A percentile compares a stretch with the other conserved stretches of the same genome.
Conservation (phyloP, 257 asterid species). For the Penstemon davidsonii region DNA sequence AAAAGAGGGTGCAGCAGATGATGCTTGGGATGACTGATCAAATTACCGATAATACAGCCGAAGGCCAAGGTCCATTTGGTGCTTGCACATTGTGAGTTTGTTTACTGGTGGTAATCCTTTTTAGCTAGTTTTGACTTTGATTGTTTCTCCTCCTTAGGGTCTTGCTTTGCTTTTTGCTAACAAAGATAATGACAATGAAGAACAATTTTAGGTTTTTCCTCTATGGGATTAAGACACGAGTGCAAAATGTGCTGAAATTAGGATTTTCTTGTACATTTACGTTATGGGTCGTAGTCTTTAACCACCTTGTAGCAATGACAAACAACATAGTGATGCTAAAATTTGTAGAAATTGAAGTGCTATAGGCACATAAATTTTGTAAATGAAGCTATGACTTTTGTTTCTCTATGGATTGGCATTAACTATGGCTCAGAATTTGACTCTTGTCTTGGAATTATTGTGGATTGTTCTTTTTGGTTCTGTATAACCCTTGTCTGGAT, state of each 20-base stretch:
- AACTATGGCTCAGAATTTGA: background rate
- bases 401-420: background rate
- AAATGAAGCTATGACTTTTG: background rate
- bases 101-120: slow-evolving; percentile 14
- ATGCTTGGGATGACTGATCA: slow-evolving; percentile 77
- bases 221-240: background rate
- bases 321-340: background rate
- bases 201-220: slow-evolving; percentile 10
- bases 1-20: slow-evolving; percentile 79
- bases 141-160: background rate
- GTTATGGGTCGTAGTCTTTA: slow-evolving; percentile 10
- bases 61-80: background rate
- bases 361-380: slow-evolving; percentile 12
- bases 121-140: slow-evolving; percentile 6
- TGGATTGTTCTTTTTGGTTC: no score
- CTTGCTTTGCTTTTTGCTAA: background rate
- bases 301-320: slow-evolving; percentile 7
- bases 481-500: no score
- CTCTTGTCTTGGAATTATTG: no score
- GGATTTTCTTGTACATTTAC: slow-evolving; percentile 31
- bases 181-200: slow-evolving; percentile 1
- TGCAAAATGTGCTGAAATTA: slow-evolving; percentile 18
- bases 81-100: background rate
- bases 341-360: slow-evolving; percentile 19
- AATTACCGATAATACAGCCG: background rate